Conservation (phyloP, 768 basidiomycete genomes). For the Lactarius indigo region DNA sequence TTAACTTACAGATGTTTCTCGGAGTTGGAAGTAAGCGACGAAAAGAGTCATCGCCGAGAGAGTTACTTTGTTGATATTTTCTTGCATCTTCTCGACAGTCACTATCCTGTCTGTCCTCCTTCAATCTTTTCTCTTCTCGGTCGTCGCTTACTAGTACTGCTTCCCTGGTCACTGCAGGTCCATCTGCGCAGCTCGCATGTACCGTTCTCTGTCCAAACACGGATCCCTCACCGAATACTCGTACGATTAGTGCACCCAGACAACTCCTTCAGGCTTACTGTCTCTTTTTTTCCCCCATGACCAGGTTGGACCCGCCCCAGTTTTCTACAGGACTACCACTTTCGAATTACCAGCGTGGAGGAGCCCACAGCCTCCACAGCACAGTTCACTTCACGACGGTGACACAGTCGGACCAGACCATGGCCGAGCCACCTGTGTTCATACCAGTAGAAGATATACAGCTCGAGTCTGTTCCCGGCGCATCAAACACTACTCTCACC, state of each 20-base stretch:
- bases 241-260: background rate
- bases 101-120: background rate
- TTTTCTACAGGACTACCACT: background rate
- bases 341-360: background rate
- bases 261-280: background rate
- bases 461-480: background rate
- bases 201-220: too few species aligned
- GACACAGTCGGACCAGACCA: background rate
- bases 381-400: background rate
- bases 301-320: background rate
- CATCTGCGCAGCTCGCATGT: constrained; percentile 7
- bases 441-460: background rate
- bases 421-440: background rate
- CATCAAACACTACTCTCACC: background rate
- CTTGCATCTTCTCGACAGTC: background rate
- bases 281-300: too few species aligned
- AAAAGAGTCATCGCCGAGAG: too few species aligned
- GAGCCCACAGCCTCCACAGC: background rate
- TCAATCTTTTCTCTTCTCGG: too few species aligned
- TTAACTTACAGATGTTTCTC: constrained; percentile 9
- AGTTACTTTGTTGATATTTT: background rate
- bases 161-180: background rate
- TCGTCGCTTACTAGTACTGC: too few species aligned
- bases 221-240: constrained; percentile 15
- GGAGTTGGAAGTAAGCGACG: background rate